A percentile compares a stretch with the other conserved stretches of the same genome.
Evolutionary conservation across 306 rosid species (phyloP).

Genomic region (Cotoneaster glaucophyllus): DNA sequence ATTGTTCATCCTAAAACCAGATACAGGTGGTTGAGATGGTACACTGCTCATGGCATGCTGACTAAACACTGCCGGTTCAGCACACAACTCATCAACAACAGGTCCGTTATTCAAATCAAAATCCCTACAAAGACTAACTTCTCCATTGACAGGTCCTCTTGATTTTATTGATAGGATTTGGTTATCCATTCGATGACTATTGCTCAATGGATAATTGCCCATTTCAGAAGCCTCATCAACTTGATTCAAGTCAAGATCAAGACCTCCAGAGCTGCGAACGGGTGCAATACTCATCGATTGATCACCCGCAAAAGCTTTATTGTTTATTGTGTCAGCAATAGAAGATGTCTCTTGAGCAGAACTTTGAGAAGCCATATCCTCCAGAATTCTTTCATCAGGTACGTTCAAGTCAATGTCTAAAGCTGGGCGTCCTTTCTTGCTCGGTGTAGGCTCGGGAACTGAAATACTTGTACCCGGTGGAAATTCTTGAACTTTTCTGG

Average conservation of each 20-base stretch:
- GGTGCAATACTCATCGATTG: slow-evolving; percentile 14
- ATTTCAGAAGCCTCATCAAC: slow-evolving; percentile 48
- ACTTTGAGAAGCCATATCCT: slow-evolving; percentile 42
- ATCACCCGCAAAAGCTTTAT: slow-evolving; percentile 14
- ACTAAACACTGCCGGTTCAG: slow-evolving; percentile 30
- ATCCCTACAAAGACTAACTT: slow-evolving; percentile 33
- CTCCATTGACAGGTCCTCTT: slow-evolving; percentile 26
- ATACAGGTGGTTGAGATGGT: slow-evolving; percentile 37
- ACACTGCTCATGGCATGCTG: slow-evolving; percentile 39
- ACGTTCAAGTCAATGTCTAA: slow-evolving; percentile 66
- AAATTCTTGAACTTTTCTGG: slow-evolving; percentile 48
- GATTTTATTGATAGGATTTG: slow-evolving; percentile 25
- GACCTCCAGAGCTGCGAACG: slow-evolving; percentile 42
- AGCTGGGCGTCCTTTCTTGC: slow-evolving; percentile 35
- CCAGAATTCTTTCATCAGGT: slow-evolving; percentile 55
- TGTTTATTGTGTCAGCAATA: slow-evolving; percentile 16
- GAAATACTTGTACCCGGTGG: slow-evolving; percentile 18
- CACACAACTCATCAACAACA: slow-evolving; percentile 34
- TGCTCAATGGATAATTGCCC: slow-evolving; percentile 33
- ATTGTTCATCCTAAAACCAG: slow-evolving; percentile 43
- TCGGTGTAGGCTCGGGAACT: slow-evolving; percentile 18
- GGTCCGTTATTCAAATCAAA: slow-evolving; percentile 82
- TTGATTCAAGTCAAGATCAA: slow-evolving; percentile 69
- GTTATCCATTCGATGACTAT: slow-evolving; percentile 25
- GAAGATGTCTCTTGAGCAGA: slow-evolving; percentile 13